Evolutionary conservation across 1,284 basidiomycete species (phyloP).

Genomic region (Gastroboletus turbinatus): DNA sequence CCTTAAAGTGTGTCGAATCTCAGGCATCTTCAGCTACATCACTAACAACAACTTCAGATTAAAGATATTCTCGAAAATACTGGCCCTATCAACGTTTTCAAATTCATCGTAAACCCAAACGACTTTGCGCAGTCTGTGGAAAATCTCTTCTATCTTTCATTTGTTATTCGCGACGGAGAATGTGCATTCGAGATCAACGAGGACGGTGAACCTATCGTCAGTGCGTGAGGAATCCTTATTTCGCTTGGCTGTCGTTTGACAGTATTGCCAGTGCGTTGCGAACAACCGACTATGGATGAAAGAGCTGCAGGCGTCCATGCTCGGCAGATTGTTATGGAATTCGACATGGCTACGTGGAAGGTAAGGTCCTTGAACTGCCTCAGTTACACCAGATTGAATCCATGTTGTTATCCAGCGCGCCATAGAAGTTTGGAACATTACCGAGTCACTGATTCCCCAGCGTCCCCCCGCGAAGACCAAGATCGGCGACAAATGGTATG

Average conservation of each 20-base stretch:
- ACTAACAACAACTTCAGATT: conserved; percentile 41
- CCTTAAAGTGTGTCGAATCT: conserved; percentile 44
- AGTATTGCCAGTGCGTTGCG: conserved; percentile 51
- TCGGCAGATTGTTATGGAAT: conserved; percentile 82
- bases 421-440: conserved; percentile 80
- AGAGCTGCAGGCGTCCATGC: conserved; percentile 65
- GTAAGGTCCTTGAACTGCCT: conserved; percentile 42
- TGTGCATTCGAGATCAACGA: conserved; percentile 67
- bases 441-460: conserved; percentile 63
- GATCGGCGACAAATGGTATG: conserved; percentile 69
- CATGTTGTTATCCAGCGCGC: conserved; percentile 51
- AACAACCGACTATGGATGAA: conserved; percentile 63
- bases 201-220: conserved; percentile 71
- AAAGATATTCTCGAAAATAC: conserved; percentile 50
- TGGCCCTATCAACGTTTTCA: conserved; percentile 71
- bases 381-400: neutral
- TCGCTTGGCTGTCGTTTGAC: neutral
- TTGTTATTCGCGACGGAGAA: conserved; percentile 83
- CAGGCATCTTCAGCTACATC: neutral
- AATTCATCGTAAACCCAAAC: conserved; percentile 82
- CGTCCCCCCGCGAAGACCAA: conserved; percentile 54
- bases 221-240: conserved; percentile 44
- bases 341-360: conserved; percentile 82
- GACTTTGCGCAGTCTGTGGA: conserved; percentile 92
- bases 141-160: conserved; percentile 91